phyloP scores from a whole-genome alignment of 192 early-diverging fungal species.

The Mortierella alpina region DNA sequence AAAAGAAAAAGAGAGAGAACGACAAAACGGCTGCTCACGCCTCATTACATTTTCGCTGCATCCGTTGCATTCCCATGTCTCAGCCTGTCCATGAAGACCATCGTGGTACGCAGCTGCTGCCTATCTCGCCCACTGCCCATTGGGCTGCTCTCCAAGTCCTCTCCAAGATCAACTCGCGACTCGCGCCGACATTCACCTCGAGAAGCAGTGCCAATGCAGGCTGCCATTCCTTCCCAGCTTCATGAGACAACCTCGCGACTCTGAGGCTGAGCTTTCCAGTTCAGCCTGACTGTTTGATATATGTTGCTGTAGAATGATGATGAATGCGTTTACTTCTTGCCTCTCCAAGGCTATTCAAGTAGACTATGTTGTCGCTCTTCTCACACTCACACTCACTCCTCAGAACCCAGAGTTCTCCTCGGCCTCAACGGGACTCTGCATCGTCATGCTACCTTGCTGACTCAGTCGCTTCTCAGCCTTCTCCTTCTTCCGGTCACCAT shows the following conservation, averaged over 20 bases:
- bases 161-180: no score
- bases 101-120: no score
- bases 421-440: constrained; percentile 26
- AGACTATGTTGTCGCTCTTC: background rate
- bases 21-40: background rate
- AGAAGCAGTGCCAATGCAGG: no score
- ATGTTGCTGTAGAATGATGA: background rate
- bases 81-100: no score
- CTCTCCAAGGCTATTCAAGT: background rate
- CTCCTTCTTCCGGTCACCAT: background rate
- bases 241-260: no score
- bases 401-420: constrained; percentile 18
- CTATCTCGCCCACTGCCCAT: no score
- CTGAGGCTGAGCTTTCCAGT: no score
- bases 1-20: constrained; percentile 1
- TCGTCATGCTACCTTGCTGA: constrained; percentile 23
- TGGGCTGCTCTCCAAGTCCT: no score
- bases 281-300: background rate
- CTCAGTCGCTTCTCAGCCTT: constrained; percentile 20
- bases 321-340: background rate
- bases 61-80: no score
- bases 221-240: no score
- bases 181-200: no score
- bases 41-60: no score
- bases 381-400: background rate